Evolutionary conservation across 2,329 filamentous ascomycete genomes (phyloP).

Genomic region (Trichoderma hamatum): DNA sequence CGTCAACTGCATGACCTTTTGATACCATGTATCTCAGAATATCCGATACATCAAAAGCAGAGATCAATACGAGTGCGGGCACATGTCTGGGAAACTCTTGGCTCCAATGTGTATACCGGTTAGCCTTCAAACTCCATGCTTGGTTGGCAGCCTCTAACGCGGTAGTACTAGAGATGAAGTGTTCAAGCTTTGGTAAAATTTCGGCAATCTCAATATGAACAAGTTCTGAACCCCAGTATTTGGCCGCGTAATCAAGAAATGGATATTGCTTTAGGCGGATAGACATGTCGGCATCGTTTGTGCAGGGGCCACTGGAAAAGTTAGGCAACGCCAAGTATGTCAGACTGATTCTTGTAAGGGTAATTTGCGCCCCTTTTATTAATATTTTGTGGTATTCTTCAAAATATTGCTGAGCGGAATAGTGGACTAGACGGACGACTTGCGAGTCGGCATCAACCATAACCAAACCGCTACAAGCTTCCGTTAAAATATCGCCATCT

Average conservation of each 20-base stretch:
- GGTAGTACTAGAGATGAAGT: neutral
- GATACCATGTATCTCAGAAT: neutral
- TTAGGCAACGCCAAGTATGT: neutral
- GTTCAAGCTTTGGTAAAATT: neutral
- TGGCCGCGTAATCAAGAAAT: constrained; percentile 8
- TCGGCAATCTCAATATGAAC: neutral
- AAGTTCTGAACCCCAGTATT: constrained; percentile 8
- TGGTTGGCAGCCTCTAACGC: constrained; percentile 2
- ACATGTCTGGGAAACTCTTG: constrained; percentile 10
- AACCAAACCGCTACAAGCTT: constrained; percentile 16
- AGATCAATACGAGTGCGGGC: neutral
- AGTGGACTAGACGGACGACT: constrained; percentile 19
- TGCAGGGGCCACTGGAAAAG: constrained; percentile 1
- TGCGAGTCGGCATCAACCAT: constrained; percentile 9
- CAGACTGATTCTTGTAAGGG: neutral
- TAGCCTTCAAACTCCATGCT: neutral
- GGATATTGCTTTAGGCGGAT: neutral
- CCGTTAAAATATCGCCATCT: neutral
- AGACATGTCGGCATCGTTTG: neutral
- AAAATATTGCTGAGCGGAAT: constrained; percentile 26
- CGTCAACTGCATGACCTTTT: neutral
- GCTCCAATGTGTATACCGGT: constrained; percentile 3
- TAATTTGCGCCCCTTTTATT: neutral
- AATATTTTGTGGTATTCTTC: neutral
- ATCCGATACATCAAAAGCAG: neutral